Percentiles rank a stretch among this genome's conserved stretches.
These are phyloP conservation scores for Plasmodium gonderi DNA, from an alignment of 169 alveolate species.

Conservation along the genomic window DNA sequence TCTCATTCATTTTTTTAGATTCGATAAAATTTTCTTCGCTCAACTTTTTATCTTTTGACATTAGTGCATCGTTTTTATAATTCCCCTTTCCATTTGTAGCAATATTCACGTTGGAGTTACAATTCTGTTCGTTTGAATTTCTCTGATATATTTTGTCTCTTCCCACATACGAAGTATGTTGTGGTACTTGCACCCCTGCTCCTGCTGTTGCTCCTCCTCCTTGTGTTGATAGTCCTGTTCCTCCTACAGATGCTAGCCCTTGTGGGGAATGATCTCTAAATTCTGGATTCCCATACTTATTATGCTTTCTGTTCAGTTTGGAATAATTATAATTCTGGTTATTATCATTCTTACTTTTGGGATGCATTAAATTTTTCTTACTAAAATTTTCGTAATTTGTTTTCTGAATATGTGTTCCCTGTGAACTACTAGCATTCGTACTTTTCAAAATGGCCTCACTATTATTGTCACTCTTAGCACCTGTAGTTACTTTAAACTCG, in stretches of 20 bases:
- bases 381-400: neutral
- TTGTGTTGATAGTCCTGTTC: neutral
- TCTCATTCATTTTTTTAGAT: neutral
- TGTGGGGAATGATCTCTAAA: neutral
- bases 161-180: slow-evolving; percentile 2
- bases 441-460: neutral
- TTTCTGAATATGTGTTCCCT: neutral
- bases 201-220: neutral
- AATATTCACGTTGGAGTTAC: neutral
- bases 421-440: neutral
- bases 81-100: slow-evolving; percentile 4
- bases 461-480: neutral
- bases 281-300: neutral
- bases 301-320: neutral
- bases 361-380: slow-evolving; percentile 2
- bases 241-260: neutral
- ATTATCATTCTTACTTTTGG: neutral
- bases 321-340: slow-evolving; percentile 17
- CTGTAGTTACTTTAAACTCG: neutral
- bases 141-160: slow-evolving; percentile 45
- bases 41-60: neutral
- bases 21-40: slow-evolving; percentile 2
- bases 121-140: neutral
- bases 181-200: neutral
- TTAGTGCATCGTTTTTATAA: neutral